These are phyloP conservation scores for Pichia nakasei DNA, from an alignment of 805 yeast species.

Conservation along the genomic window DNA sequence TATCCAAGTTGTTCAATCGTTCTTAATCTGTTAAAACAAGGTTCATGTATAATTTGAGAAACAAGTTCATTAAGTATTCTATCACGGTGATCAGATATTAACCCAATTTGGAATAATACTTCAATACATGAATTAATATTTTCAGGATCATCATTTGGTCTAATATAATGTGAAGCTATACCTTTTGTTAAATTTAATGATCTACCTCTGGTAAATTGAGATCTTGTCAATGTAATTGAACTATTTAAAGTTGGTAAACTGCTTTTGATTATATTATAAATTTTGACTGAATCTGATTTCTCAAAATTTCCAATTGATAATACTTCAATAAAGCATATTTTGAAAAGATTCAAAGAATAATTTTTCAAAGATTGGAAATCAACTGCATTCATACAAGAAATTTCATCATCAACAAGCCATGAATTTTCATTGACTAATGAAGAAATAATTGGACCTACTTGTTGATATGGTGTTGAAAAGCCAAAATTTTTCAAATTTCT, in stretches of 20 bases:
- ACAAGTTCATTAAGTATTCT: constrained; percentile 54
- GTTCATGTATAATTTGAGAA: constrained; percentile 71
- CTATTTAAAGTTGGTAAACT: constrained; percentile 19
- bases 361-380: constrained; percentile 30
- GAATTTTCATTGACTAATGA: constrained; percentile 63
- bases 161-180: constrained; percentile 38
- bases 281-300: constrained; percentile 42
- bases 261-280: constrained; percentile 33
- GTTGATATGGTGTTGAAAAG: constrained; percentile 68
- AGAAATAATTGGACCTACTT: constrained; percentile 55
- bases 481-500: constrained; percentile 64
- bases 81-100: constrained; percentile 32
- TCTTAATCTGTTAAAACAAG: constrained; percentile 81
- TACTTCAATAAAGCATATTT: constrained; percentile 60
- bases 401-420: constrained; percentile 57
- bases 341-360: constrained; percentile 44
- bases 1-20: constrained; percentile 95
- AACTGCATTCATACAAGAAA: constrained; percentile 40
- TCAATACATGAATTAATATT: constrained; percentile 83
- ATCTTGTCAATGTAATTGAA: constrained; percentile 31
- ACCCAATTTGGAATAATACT: constrained; percentile 61
- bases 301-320: constrained; percentile 68
- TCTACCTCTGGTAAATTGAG: constrained; percentile 37
- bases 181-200: constrained; percentile 34
- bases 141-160: constrained; percentile 47